Conservation (phyloP, 371 early-diverging fungal genomes). For the Mucor mucedo region DNA sequence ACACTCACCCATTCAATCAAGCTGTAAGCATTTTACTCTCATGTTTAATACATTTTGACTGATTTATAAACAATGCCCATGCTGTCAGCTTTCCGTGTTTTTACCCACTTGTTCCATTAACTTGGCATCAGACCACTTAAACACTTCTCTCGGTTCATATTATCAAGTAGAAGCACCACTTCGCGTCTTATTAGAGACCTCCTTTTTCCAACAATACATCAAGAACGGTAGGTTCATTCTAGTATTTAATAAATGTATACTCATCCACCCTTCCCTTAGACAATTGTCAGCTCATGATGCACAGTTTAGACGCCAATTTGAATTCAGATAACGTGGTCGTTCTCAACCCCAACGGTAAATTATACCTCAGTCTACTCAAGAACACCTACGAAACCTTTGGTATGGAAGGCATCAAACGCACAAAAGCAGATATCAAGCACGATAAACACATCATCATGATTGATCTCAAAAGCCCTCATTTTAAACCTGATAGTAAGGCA, state of each 20-base stretch:
- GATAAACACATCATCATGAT: slow-evolving; percentile 57
- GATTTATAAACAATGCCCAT: neutral
- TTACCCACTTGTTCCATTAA: slow-evolving; percentile 41
- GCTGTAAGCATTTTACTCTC: slow-evolving; percentile 30
- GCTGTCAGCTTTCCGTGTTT: slow-evolving; percentile 23
- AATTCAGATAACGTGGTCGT: slow-evolving; percentile 62
- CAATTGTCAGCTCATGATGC: slow-evolving; percentile 33
- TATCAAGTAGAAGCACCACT: slow-evolving; percentile 44
- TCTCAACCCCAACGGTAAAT: slow-evolving; percentile 52
- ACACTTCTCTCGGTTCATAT: slow-evolving; percentile 29
- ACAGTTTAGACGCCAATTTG: slow-evolving; percentile 49
- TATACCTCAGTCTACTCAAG: slow-evolving; percentile 59
- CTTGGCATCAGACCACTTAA: slow-evolving; percentile 21
- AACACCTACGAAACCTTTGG: slow-evolving; percentile 64
- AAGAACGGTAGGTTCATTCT: slow-evolving; percentile 30
- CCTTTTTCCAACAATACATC: slow-evolving; percentile 35
- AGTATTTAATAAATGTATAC: neutral
- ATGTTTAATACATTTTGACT: neutral
- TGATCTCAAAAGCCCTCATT: slow-evolving; percentile 39
- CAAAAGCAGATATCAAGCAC: slow-evolving; percentile 43
- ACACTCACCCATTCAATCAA: slow-evolving; percentile 60
- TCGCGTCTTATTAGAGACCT: slow-evolving; percentile 35
- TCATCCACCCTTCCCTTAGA: slow-evolving; percentile 8
- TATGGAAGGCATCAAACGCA: slow-evolving; percentile 40
- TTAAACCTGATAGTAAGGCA: slow-evolving; percentile 54